These are phyloP conservation scores for Tuber borchii DNA, from an alignment of 495 filamentous ascomycete genomes.

Conservation along the genomic window DNA sequence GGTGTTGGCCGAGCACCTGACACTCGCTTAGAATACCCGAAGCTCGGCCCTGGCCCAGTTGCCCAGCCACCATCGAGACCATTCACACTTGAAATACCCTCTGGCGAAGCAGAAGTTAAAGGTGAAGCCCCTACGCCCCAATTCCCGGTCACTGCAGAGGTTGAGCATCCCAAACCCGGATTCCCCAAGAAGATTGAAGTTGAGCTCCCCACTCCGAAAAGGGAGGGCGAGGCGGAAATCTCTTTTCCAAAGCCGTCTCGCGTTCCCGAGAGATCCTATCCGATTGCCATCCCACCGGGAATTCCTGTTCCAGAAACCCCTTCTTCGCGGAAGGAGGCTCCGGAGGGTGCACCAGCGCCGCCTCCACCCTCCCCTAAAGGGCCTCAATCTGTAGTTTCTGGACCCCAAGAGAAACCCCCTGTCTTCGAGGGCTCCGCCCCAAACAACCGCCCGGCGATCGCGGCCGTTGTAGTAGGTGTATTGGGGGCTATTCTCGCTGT, in stretches of 20 bases:
- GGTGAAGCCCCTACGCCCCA: not conserved
- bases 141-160: not conserved
- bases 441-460: slow-evolving; percentile 8
- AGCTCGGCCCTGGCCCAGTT: not conserved
- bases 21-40: not conserved
- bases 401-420: slow-evolving; percentile 18
- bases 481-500: not conserved
- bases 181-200: not conserved
- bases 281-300: not conserved
- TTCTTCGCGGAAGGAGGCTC: not conserved
- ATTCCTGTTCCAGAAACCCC: not conserved
- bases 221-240: not conserved
- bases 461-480: slow-evolving; percentile 13
- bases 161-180: not conserved
- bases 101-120: not conserved
- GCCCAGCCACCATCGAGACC: not conserved
- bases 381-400: slow-evolving; percentile 5
- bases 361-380: slow-evolving; percentile 2
- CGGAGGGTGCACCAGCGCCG: not conserved
- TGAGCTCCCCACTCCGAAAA: not conserved
- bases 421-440: slow-evolving; percentile 25
- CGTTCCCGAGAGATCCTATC: not conserved
- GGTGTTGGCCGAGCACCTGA: slow-evolving; percentile 3
- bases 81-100: not conserved
- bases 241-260: not conserved